Evolutionary conservation across 108 stramenopile genomes (phyloP), one percentile per base, ranked within the genome.

Genomic region (Nitzschia inconspicua): DNA sequence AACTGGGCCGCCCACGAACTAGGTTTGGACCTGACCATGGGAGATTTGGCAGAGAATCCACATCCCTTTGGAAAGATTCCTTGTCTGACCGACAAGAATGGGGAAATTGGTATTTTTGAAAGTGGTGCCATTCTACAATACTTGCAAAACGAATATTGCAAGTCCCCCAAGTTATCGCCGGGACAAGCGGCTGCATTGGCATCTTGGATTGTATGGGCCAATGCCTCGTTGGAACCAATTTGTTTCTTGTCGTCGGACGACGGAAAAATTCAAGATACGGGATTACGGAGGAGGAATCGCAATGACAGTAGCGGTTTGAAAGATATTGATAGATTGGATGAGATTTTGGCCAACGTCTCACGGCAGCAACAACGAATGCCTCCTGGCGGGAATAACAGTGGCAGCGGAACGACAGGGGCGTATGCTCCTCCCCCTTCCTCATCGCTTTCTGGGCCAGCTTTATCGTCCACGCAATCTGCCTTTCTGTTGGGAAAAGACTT

Each of bases 1-100:
- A 47, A 47, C 19, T 47, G 46, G 46, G 46, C 46, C 19, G 46
- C 46, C 13, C 13, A 25, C 19, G 46, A 47, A 47, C 46, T 47
- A 11, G 10, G 6, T 23, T 10, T 47, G 2, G 19, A 47, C 18
- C 46, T 47, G 8, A 19, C 18, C 23, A 47, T 47, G 46, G 46
- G 46, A 4, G 46, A 47, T 25, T 47, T 47, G 19, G 46, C 26
- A 10, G 46, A 47, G 24, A 47, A 47, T 47, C 46, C 46, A 25
- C 46, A 47, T 19, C 46, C 46, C 2, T 47, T 47, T 20, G 46
- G 46, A 3, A 47, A 47, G 26, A 22, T 47, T 2, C 46, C 46
- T 2, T 47, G 46, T 19, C 23, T 47, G 46, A 47, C 46, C 11
- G 46, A 47, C 6, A 22, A 20, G 6, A 22, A 47, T 22, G 46